Conservation (phyloP, 768 basidiomycete genomes). For the Leccinum uliginosum region DNA sequence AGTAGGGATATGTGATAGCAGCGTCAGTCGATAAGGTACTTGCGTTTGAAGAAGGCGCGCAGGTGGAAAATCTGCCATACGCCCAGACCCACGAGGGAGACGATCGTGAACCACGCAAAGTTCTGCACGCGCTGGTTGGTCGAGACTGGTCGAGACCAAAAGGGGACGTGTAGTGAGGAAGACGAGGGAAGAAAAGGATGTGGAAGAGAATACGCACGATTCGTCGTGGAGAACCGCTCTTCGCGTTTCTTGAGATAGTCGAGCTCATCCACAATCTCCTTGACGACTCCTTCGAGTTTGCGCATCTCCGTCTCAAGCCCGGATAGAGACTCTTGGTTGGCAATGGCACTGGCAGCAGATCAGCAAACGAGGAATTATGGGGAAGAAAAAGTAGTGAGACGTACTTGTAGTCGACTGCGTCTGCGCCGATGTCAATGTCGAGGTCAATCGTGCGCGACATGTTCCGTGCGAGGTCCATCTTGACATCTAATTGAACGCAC, state of each 20-base stretch:
- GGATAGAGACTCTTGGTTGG: constrained; percentile 95
- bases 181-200: too few relatives aligned
- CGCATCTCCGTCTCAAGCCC: constrained; percentile 98
- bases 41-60: constrained; percentile 92
- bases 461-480: constrained; percentile 43
- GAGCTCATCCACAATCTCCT: constrained; percentile 93
- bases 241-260: constrained; percentile 89
- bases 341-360: constrained; percentile 70
- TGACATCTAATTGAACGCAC: constrained; percentile 35
- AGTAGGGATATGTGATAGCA: constrained; percentile 1
- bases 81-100: constrained; percentile 74
- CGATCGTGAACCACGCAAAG: constrained; percentile 86
- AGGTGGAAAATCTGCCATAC: constrained; percentile 95
- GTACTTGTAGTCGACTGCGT: constrained; percentile 98
- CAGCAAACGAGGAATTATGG: background rate
- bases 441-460: constrained; percentile 76
- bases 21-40: constrained; percentile 82
- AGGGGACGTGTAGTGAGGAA: background rate
- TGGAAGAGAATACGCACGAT: constrained; percentile 54
- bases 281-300: constrained; percentile 90
- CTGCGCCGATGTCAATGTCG: constrained; percentile 96
- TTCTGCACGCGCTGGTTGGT: constrained; percentile 89
- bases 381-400: constrained; percentile 24
- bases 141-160: constrained; percentile 53
- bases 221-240: constrained; percentile 81